Evolutionary conservation across 2,329 filamentous ascomycete species (phyloP), one percentile per base, ranked within the genome.

Genomic region (Nemania serpens): DNA sequence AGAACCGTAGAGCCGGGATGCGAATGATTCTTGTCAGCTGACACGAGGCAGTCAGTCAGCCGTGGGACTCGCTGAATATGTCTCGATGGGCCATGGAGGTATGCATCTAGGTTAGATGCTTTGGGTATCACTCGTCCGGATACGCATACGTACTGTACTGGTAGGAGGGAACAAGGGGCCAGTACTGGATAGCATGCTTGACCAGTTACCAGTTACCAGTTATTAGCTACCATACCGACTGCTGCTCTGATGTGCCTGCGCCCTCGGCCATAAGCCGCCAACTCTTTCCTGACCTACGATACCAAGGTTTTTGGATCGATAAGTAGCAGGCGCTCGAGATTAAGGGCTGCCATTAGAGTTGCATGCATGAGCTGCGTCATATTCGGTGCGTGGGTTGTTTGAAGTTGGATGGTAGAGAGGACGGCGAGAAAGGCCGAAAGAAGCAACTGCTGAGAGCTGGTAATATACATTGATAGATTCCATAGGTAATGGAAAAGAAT

Each of bases 341-440:
- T 39, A 52, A 39, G 18, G 29, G 41, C 9, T 17, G 53, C 20
- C 18, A 18, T 41, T 37, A 34, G 15, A 37, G 43, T 20, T 17
- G 36, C n/a, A 55, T 46, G 55, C 59, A 62, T 59, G 42, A 59
- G 51, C 17, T 36, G 22, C 25, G 37, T 42, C 51, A 55, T 58
- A 39, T 58, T 49, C 55, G 50, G 34, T 46, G 37, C 17, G 17
- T 50, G n/a, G 42, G 46, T 51, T 46, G 25, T 50, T 50, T 22
- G 17, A 13, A 22, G 11, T 43, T 36, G 29, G 29, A 34, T 45
- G 41, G 37, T 20, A n/a, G 48, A 13, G 42, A 49, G 36, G 43
- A 50, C 55, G 49, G 49, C 42, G 49, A 51, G 29, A 50, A 6
- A 22, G 33, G 3, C 50, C 45, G 20, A 55, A 61, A 50, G 22